Evolutionary conservation across 352 stramenopile genomes (phyloP), one percentile per base, ranked within the genome.

Genomic region (Phytophthora pini): DNA sequence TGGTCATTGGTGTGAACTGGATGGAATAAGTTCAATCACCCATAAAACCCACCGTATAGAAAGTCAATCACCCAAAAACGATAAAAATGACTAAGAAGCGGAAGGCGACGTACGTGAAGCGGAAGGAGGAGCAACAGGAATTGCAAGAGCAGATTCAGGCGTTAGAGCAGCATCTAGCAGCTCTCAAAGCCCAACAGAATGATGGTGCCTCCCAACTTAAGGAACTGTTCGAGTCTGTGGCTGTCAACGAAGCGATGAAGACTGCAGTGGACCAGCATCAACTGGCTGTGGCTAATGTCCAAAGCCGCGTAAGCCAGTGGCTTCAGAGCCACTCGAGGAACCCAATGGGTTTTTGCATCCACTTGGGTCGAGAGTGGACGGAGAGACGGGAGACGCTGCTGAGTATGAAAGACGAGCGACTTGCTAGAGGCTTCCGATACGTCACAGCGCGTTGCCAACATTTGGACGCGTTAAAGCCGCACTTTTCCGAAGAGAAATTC

Each of bases 401-500:
- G 34, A 26, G 20, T 2, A 56, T 77, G 27, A 80, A 77, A 55
- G 64, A 70, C 48, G 44, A 54, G 20, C 48, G 68, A 45, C 50
- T 79, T 22, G 43, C 39, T 9, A 17, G 46, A 22, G 68, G 51
- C 0, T 55, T 57, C 20, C 53, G 41, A 0, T 80, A 77, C 44
- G 29, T 83, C 1, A 58, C 31, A 5, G 70, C 60, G 4, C 57
- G 68, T 1, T 51, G 55, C 4, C 53, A 41, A 10, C 40, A 66
- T 22, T 39, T 80, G 9, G 48, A 74, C 24, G 38, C 48, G n/a
- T 51, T 64, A 2, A 75, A 72, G 32, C 59, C 57, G 4, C 72
- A 76, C n/a, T 68, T 62, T 5, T 70, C 65, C 3, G 61, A 65
- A 2, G 50, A 72, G n/a, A 57, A 45, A 4, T 76, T 70, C 20